These are phyloP conservation scores for Trifolium dubium DNA, from an alignment of 306 rosid species.

Conservation along the genomic window DNA sequence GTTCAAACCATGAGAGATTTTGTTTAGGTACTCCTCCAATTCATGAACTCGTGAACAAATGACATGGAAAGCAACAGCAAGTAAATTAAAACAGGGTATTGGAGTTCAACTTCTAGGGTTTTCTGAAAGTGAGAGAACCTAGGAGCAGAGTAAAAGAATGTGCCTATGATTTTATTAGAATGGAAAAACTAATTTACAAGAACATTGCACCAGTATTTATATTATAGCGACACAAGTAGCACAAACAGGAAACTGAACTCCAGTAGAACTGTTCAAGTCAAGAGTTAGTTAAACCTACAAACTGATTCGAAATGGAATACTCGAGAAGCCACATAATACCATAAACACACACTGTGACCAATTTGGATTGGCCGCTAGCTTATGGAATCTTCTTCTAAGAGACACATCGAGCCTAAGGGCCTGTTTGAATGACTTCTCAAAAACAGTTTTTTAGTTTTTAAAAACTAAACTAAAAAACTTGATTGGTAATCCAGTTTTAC, in stretches of 20 bases:
- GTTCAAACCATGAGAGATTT: constrained; percentile 16
- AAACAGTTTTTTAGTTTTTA: no score
- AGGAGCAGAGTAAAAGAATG: neutral
- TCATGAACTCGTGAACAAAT: constrained; percentile 18
- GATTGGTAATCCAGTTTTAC: no score
- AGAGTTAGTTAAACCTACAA: constrained; percentile 2
- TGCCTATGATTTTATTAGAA: neutral
- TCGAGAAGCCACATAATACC: neutral
- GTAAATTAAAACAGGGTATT: neutral
- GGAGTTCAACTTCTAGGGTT: neutral
- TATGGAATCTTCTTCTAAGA: no score
- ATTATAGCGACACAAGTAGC: neutral
- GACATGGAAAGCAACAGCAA: constrained; percentile 10
- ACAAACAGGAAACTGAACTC: constrained; percentile 8
- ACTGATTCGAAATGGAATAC: neutral
- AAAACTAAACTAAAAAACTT: no score
- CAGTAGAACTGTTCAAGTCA: neutral
- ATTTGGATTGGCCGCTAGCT: neutral
- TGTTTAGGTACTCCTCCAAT: constrained; percentile 4
- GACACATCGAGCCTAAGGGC: no score
- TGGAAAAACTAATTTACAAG: neutral
- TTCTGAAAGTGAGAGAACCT: constrained; percentile 2
- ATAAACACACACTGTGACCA: neutral
- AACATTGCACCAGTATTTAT: neutral
- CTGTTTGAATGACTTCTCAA: no score